Percentiles rank a stretch among this genome's conserved stretches.
phyloP scores from a whole-genome alignment of 176 grass and related monocot genomes.

The Luzula sylvatica region DNA sequence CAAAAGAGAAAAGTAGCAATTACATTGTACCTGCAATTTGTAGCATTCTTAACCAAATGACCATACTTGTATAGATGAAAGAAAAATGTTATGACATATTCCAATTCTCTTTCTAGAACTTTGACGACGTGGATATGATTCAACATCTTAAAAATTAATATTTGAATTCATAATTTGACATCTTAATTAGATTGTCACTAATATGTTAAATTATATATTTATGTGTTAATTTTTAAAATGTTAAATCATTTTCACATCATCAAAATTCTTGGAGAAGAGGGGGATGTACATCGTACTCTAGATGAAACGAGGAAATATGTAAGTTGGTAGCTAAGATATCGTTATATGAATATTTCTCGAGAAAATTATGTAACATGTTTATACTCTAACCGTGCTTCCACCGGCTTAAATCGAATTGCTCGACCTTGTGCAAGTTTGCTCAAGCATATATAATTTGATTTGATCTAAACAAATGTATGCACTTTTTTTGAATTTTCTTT shows the following conservation, averaged over 20 bases:
- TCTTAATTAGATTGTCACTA: too few species aligned
- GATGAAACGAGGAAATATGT: slow-evolving; percentile 34
- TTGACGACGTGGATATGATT: too few species aligned
- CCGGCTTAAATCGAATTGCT: slow-evolving; percentile 57
- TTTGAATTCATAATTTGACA: too few species aligned
- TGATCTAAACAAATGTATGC: slow-evolving; percentile 39
- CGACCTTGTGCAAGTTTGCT: slow-evolving; percentile 52
- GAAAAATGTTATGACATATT: too few species aligned
- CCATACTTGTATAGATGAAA: too few species aligned
- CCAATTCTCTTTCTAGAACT: too few species aligned
- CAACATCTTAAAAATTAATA: too few species aligned
- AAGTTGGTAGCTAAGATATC: slow-evolving; percentile 2
- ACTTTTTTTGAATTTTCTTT: background rate
- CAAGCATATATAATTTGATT: slow-evolving; percentile 79
- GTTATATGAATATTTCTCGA: background rate
- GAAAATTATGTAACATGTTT: slow-evolving; percentile 37
- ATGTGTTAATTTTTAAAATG: too few species aligned
- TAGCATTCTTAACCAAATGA: slow-evolving; percentile 62
- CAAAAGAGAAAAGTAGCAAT: slow-evolving; percentile 7
- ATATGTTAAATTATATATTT: too few species aligned
- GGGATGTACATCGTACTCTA: too few species aligned
- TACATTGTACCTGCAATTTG: slow-evolving; percentile 61
- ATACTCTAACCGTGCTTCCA: slow-evolving; percentile 80
- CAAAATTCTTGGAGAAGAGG: too few species aligned
- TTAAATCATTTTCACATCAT: too few species aligned